Conservation (phyloP, 768 basidiomycete species). For the Gloeopeniophorella convolvens region DNA sequence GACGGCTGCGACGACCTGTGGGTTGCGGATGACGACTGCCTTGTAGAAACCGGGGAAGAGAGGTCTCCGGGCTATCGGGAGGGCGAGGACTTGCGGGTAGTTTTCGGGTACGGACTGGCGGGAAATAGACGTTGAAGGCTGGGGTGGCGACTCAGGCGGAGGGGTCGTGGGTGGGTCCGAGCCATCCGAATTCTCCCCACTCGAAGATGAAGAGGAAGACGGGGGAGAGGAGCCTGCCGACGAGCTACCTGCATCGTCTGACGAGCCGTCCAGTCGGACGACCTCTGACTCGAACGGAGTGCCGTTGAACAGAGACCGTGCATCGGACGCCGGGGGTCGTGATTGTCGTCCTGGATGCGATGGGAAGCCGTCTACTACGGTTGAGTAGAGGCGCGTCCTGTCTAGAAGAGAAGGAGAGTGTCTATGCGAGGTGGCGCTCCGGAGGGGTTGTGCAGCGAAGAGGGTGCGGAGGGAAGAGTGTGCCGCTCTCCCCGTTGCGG, state of each 20-base stretch:
- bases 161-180: slow-evolving; percentile 37
- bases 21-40: slow-evolving; percentile 89
- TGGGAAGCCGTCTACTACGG: background rate
- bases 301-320: background rate
- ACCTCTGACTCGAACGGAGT: background rate
- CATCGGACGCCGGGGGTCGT: background rate
- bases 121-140: slow-evolving; percentile 52
- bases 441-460: background rate
- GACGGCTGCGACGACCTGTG: slow-evolving; percentile 85
- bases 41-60: slow-evolving; percentile 99
- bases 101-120: slow-evolving; percentile 84
- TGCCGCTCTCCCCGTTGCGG: background rate
- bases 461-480: background rate
- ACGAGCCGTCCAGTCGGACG: slow-evolving; percentile 12
- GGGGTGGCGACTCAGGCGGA: slow-evolving; percentile 32
- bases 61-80: slow-evolving; percentile 91
- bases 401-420: background rate
- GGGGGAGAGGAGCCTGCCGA: slow-evolving; percentile 31
- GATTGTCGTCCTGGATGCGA: background rate
- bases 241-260: slow-evolving; percentile 19
- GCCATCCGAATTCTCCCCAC: slow-evolving; percentile 31
- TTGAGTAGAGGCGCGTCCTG: slow-evolving; percentile 2
- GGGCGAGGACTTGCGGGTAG: slow-evolving; percentile 91
- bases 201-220: slow-evolving; percentile 38
- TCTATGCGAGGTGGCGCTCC: background rate